phyloP scores from a whole-genome alignment of 225 moss, liverwort and hornwort species.

The Antitrichia curtipendula region DNA sequence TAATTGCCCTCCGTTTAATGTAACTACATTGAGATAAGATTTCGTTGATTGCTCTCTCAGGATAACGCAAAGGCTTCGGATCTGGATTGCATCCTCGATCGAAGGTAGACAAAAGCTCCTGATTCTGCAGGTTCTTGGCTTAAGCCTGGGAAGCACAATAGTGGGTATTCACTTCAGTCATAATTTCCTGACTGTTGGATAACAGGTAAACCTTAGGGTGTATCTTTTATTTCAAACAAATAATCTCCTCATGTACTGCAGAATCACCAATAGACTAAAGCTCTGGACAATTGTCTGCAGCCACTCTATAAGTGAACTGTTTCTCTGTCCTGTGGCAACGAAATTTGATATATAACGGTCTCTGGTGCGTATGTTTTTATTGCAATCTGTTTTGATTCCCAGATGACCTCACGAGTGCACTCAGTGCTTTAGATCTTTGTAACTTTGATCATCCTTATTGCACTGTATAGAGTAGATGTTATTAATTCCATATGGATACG shows the following conservation, averaged over 20 bases:
- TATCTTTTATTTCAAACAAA: neutral
- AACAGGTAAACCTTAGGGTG: neutral
- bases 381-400: neutral
- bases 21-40: neutral
- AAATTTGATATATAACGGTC: neutral
- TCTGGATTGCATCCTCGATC: conserved; percentile 8
- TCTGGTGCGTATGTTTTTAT: neutral
- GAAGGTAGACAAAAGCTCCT: neutral
- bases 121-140: neutral
- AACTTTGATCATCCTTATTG: neutral
- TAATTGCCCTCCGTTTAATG: neutral
- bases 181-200: neutral
- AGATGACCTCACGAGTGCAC: neutral
- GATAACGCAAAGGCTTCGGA: neutral
- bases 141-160: neutral
- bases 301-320: neutral
- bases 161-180: neutral
- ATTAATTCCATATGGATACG: neutral
- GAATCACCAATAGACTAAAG: neutral
- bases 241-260: neutral
- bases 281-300: neutral
- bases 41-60: conserved; percentile 15
- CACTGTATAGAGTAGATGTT: neutral
- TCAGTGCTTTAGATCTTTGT: neutral
- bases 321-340: neutral